Percentiles rank a stretch among this genome's conserved stretches.
Evolutionary conservation across 1,284 basidiomycete genomes (phyloP).

Genomic region (Trametes hirsuta): DNA sequence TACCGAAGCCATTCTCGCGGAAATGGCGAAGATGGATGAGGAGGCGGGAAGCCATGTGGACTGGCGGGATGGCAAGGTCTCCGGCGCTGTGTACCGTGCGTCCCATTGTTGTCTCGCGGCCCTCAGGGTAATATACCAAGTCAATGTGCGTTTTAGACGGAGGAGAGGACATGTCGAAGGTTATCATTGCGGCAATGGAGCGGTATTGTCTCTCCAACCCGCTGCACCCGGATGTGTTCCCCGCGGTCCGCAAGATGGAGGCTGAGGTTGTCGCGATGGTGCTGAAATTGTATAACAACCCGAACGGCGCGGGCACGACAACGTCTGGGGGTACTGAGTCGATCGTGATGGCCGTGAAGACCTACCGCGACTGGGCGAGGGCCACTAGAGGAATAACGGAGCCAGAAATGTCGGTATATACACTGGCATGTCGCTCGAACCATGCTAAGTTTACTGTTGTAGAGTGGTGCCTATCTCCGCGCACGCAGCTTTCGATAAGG

Average conservation of each 20-base stretch:
- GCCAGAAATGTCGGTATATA: constrained; percentile 82
- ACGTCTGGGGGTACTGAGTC: constrained; percentile 97
- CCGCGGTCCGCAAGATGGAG: constrained; percentile 96
- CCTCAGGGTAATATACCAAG: background rate
- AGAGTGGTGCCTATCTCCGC: constrained; percentile 87
- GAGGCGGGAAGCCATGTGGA: constrained; percentile 50
- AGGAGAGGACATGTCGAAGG: constrained; percentile 76
- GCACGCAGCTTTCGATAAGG: constrained; percentile 97
- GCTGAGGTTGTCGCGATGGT: constrained; percentile 97
- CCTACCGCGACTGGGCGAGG: constrained; percentile 92
- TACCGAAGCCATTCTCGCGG: constrained; percentile 76
- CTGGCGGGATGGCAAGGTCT: constrained; percentile 81
- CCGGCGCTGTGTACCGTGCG: constrained; percentile 88
- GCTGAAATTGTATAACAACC: constrained; percentile 84
- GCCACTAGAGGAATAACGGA: constrained; percentile 85
- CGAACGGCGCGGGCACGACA: constrained; percentile 86
- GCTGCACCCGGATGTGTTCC: constrained; percentile 95
- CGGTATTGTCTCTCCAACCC: constrained; percentile 86
- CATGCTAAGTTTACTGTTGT: constrained; percentile 10
- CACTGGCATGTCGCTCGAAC: background rate
- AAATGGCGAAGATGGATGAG: constrained; percentile 81
- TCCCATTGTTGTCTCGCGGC: constrained; percentile 17
- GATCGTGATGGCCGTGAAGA: constrained; percentile 93
- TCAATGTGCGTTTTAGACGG: constrained; percentile 58
- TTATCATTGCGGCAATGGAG: constrained; percentile 72